These are phyloP conservation scores for Wickerhamiella sorbophila DNA, from an alignment of 805 yeast species.

Conservation along the genomic window DNA sequence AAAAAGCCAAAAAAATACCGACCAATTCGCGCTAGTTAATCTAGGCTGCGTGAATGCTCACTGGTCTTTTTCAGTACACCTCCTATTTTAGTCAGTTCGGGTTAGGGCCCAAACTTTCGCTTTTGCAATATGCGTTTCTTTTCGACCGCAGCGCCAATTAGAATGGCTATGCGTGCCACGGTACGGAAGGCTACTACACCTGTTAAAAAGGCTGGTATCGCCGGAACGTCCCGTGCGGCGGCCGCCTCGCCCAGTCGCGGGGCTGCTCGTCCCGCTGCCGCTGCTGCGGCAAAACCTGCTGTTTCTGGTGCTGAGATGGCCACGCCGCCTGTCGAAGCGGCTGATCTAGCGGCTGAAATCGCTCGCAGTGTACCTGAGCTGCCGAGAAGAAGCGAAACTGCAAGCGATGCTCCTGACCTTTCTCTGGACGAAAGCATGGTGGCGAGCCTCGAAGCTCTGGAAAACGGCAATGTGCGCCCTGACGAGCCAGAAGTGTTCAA, in stretches of 20 bases:
- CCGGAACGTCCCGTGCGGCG: background rate
- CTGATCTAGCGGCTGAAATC: constrained; percentile 3
- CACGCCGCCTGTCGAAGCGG: constrained; percentile 2
- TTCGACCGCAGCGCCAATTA: background rate
- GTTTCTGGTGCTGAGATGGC: constrained; percentile 3
- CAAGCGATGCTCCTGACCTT: background rate
- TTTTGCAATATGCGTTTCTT: background rate
- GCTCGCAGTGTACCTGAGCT: constrained; percentile 7
- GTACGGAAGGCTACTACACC: background rate
- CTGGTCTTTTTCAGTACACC: no score
- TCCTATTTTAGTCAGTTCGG: no score
- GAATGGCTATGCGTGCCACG: background rate
- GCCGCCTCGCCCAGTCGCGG: constrained; percentile 1
- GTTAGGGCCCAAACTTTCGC: no score
- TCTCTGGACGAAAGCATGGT: constrained; percentile 7
- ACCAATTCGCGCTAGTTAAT: no score
- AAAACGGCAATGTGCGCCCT: background rate
- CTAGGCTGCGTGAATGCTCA: no score
- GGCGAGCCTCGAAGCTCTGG: constrained; percentile 4
- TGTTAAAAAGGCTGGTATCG: background rate
- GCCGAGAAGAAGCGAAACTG: background rate
- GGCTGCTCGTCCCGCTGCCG: background rate
- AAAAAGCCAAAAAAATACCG: no score
- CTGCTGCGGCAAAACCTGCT: background rate
- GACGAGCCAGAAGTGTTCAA: constrained; percentile 6